Evolutionary conservation across 2,329 filamentous ascomycete species (phyloP).

Genomic region (Hymenotorrendiella dingleyae): DNA sequence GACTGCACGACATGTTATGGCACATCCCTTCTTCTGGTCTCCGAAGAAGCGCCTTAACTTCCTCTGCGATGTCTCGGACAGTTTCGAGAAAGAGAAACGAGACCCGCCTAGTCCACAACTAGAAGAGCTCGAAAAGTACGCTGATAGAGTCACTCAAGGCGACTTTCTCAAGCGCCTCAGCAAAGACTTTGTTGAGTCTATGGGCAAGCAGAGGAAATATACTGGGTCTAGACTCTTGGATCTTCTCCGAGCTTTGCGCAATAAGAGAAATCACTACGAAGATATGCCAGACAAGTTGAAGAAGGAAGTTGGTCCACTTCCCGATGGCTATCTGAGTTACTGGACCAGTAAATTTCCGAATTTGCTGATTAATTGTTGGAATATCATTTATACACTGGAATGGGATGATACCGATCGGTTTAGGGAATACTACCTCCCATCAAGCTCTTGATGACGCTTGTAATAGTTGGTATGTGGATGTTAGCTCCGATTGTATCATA

Average conservation of each 20-base stretch:
- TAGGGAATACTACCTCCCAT: slow-evolving; percentile 60
- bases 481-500: no score
- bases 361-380: slow-evolving; percentile 61
- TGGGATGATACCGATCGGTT: slow-evolving; percentile 53
- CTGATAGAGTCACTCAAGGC: slow-evolving; percentile 48
- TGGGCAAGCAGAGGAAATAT: slow-evolving; percentile 94
- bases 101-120: slow-evolving; percentile 72
- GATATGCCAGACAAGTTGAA: slow-evolving; percentile 84
- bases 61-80: slow-evolving; percentile 92
- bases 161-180: slow-evolving; percentile 78
- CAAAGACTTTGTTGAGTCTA: slow-evolving; percentile 75
- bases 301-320: slow-evolving; percentile 55
- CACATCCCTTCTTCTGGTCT: slow-evolving; percentile 96
- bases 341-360: slow-evolving; percentile 63
- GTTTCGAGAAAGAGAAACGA: slow-evolving; percentile 87
- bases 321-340: slow-evolving; percentile 61
- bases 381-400: slow-evolving; percentile 50
- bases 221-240: slow-evolving; percentile 79
- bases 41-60: slow-evolving; percentile 84
- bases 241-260: slow-evolving; percentile 78
- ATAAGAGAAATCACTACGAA: slow-evolving; percentile 97
- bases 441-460: slow-evolving; percentile 3
- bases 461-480: no score
- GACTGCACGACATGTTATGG: slow-evolving; percentile 71
- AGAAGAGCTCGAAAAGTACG: slow-evolving; percentile 49